Base-by-base conservation (phyloP, 164 flowering plant species). In the Chloranthus sessilifolius region DNA sequence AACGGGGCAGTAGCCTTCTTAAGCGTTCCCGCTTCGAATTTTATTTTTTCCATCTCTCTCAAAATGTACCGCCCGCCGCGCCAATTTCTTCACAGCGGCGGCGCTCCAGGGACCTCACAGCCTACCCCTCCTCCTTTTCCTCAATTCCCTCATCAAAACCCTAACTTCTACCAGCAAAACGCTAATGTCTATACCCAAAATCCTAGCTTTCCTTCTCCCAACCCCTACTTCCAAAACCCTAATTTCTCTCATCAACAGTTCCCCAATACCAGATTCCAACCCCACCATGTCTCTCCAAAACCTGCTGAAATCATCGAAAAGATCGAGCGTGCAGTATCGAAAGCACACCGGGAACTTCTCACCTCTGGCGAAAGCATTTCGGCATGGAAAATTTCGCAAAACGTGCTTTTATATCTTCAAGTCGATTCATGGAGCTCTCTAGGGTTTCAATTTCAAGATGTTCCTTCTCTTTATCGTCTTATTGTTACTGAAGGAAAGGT, bases 401-500 rank as follows among this genome's bases (percentile, higher is more conserved):
- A 73, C 2, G 83, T 67, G 26, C 63, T 79, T 5, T 12, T 63
- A 59, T 8, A 15, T 12, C 63, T 91, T n/a, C 39, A 79, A 60
- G 78, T 59, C 22, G 88, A 79, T 55, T 83, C 90, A 0, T 88
- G 88, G 90, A 50, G 62, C 23, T 64, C 82, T 3, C 47, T 91
- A 17, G 95, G 90, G 63, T 50, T 79, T 52, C 64, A 55, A 27
- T 72, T 85, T 72, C 88, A 82, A 69, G 77, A 80, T 14, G 66
- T 91, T 36, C 96, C 90, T 0, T 64, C 89, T 22, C 74, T 91
- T 17, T 36, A 67, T 20, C 47, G 58, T 3, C 70, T 91, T n/a
- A 75, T 85, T 23, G 24, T 43, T 35, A 58, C 40, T 0, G 98
- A 88, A 69, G 81, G 78, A 23, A 88, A 83, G 96, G 98, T 91